Evolutionary conservation across 2,329 filamentous ascomycete species (phyloP).

Genomic region (Colletotrichum coccodes): DNA sequence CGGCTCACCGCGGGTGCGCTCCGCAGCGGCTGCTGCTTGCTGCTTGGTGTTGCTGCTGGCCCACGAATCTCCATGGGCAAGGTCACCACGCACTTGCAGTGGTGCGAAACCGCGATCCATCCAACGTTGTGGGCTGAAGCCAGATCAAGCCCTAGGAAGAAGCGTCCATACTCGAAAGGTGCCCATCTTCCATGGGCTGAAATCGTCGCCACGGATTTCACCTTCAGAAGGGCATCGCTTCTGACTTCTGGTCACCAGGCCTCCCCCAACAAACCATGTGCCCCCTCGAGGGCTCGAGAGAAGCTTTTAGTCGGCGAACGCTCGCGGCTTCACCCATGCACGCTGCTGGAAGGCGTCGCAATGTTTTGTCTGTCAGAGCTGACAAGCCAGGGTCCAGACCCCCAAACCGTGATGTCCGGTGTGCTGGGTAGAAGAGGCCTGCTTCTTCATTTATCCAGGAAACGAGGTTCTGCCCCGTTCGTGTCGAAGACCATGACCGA

Average conservation of each 20-base stretch:
- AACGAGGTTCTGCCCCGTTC: not conserved
- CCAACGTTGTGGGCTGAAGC: not conserved
- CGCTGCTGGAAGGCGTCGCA: not conserved
- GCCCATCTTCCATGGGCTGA: constrained; percentile 14
- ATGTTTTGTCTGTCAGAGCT: constrained; percentile 16
- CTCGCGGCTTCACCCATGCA: not conserved
- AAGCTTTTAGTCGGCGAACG: not conserved
- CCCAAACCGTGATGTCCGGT: not conserved
- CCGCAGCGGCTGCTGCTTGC: constrained; percentile 1
- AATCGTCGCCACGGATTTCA: constrained; percentile 6
- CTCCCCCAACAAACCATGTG: not conserved
- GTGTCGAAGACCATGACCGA: not conserved
- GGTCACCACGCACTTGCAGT: constrained; percentile 23
- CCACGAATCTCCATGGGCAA: not conserved
- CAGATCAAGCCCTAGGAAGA: not conserved
- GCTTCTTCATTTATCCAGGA: not conserved
- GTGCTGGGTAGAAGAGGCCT: not conserved
- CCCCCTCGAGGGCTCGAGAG: not conserved
- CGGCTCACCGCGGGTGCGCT: constrained; percentile 18
- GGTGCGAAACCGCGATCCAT: constrained; percentile 21
- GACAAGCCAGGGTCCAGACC: not conserved
- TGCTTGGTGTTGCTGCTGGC: not conserved
- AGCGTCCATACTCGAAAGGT: constrained; percentile 23
- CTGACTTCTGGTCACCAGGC: not conserved
- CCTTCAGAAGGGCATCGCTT: not conserved